These are phyloP conservation scores for Lepidopterella palustris DNA, from an alignment of 495 filamentous ascomycete species.

Conservation along the genomic window DNA sequence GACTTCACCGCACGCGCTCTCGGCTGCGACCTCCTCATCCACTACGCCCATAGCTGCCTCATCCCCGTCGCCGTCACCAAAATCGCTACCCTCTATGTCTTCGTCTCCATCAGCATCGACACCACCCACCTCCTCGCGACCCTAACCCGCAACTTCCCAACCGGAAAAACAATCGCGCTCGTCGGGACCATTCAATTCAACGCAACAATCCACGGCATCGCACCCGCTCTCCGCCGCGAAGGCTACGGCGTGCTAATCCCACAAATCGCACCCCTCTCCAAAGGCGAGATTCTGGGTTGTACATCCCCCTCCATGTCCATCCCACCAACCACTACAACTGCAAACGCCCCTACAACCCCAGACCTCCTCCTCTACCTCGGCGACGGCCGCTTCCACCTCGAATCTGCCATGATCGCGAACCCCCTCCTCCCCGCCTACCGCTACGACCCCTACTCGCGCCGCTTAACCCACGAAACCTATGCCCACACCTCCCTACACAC, in stretches of 20 bases:
- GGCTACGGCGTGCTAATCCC: slow-evolving; percentile 82
- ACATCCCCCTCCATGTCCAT: slow-evolving; percentile 70
- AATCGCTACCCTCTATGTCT: slow-evolving; percentile 95
- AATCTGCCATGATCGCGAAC: slow-evolving; percentile 98
- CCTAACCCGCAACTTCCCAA: slow-evolving; percentile 77
- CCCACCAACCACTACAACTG: slow-evolving; percentile 5
- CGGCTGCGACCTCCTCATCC: slow-evolving; percentile 89
- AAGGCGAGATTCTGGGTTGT: slow-evolving; percentile 93
- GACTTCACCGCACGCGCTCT: slow-evolving; percentile 94
- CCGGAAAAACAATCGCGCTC: slow-evolving; percentile 80
- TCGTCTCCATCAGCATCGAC: slow-evolving; percentile 96
- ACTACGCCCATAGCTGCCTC: slow-evolving; percentile 94
- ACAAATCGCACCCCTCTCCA: slow-evolving; percentile 85
- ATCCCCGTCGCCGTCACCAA: slow-evolving; percentile 93
- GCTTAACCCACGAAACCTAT: slow-evolving; percentile 83
- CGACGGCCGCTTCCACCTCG: slow-evolving; percentile 94
- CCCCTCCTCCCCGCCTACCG: slow-evolving; percentile 83
- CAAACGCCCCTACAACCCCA: slow-evolving; percentile 36
- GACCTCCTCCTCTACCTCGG: slow-evolving; percentile 89
- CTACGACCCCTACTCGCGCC: slow-evolving; percentile 93
- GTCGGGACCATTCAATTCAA: slow-evolving; percentile 99
- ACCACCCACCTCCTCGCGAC: slow-evolving; percentile 76
- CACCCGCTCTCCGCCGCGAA: slow-evolving; percentile 63
- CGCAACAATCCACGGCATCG: slow-evolving; percentile 80
- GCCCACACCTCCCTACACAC: slow-evolving; percentile 83